Conservation (phyloP, 106 monocot species). For the Acorus gramineus region DNA sequence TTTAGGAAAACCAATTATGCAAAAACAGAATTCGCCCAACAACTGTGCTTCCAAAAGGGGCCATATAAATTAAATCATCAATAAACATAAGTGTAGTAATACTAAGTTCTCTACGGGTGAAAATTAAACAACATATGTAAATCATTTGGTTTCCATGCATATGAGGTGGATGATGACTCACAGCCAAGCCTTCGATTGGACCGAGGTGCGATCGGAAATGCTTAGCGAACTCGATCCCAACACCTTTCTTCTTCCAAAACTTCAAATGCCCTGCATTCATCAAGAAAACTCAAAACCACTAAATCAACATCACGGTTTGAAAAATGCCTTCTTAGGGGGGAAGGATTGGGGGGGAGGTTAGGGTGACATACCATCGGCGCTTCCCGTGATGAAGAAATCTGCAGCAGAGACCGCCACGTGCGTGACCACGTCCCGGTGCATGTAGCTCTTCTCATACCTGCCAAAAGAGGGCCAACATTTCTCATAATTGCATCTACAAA, state of each 20-base stretch:
- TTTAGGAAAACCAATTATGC: no score
- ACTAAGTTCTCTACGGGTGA: no score
- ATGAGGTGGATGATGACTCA: constrained; percentile 31
- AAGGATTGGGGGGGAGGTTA: neutral
- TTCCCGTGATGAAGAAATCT: constrained; percentile 91
- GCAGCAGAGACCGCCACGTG: constrained; percentile 85
- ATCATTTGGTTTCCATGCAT: no score
- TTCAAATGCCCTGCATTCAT: constrained; percentile 63
- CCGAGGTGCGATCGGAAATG: constrained; percentile 96
- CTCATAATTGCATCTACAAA: neutral
- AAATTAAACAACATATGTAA: no score
- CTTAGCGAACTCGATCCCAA: constrained; percentile 94
- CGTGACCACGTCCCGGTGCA: constrained; percentile 95
- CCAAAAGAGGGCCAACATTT: neutral
- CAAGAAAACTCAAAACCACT: neutral
- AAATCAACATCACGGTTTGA: neutral
- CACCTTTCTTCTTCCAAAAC: constrained; percentile 97
- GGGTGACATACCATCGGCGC: constrained; percentile 43
- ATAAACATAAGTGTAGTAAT: no score
- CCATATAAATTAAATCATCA: no score
- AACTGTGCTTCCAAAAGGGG: no score
- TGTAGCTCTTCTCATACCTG: constrained; percentile 99
- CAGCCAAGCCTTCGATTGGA: constrained; percentile 86
- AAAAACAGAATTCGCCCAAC: no score
- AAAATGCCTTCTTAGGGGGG: neutral